phyloP scores from a whole-genome alignment of 148 eudicot species.

The Vaccinium myrtillus region DNA sequence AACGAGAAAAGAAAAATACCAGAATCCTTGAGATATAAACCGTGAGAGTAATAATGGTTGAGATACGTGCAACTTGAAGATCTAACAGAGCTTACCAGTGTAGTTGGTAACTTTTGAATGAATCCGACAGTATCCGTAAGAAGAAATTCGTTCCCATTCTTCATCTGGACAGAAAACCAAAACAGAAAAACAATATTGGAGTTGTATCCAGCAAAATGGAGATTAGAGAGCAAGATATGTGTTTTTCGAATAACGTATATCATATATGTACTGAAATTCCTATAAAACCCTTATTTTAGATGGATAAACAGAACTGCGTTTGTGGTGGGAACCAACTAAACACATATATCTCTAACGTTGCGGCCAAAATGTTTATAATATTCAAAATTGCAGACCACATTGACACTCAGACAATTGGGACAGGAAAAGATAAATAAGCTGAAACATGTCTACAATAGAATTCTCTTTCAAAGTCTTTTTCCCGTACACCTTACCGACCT shows the following conservation, averaged over 20 bases:
- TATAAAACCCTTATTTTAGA: background rate
- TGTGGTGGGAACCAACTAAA: background rate
- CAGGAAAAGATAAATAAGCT: background rate
- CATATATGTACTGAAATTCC: too few species aligned
- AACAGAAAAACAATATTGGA: background rate
- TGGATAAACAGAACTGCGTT: background rate
- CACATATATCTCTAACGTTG: background rate
- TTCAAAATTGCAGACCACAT: background rate
- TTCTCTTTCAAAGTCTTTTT: background rate
- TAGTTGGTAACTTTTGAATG: conserved; percentile 92
- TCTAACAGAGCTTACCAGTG: conserved; percentile 48
- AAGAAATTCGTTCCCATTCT: conserved; percentile 83
- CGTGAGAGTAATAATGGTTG: background rate
- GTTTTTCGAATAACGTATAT: too few species aligned
- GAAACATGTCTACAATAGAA: background rate
- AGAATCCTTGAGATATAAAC: background rate
- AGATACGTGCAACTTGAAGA: background rate
- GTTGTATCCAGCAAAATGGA: background rate
- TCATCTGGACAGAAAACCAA: conserved; percentile 48
- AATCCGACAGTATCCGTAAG: conserved; percentile 97
- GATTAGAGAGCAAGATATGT: background rate
- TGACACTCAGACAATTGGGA: background rate
- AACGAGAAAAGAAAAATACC: background rate
- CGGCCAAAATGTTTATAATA: background rate
- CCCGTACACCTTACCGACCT: conserved; percentile 46